Base-by-base conservation (phyloP, 805 yeast genomes). In the Metschnikowia lunata region DNA sequence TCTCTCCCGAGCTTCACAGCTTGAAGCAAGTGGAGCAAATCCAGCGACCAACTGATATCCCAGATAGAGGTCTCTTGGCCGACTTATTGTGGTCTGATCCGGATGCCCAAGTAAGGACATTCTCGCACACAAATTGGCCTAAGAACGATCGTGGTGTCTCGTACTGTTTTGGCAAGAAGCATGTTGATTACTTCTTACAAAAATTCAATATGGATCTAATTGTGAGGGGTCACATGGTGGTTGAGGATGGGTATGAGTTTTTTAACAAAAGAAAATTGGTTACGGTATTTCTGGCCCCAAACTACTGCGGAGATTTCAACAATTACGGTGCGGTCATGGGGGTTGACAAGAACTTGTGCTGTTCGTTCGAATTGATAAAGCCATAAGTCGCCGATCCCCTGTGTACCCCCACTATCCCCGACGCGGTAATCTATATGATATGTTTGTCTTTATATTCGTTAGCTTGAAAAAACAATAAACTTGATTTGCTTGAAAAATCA, bases 31-130 rank as follows among this genome's bases (percentile, higher is more conserved):
- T 86, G 46, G 82, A 82, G 55, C 75, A 75, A 38, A 84, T 86
- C 42, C 79, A 80, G 53, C 69, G 95, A 56, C 95, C 95, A 8
- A 85, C 93, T 1, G 95, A 86, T 63, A 82, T 86, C 23, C 95
- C 93, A 0, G 93, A 85, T 56, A 77, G 75, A 50, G 95, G 95
- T 0, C 65, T 86, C 30, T 69, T 86, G 46, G 86, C 89, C 4
- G 95, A 86, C 66, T 69, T 86, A 49, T 62, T 86, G 33, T 86
- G 95, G 93, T 83, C 90, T 0, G 93, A 86, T 59, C 95, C 95
- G 0, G 88, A 81, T 46, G 68, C 76, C 11, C 48, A 34, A 49
- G 68, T 60, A 43, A 61, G 65, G 34, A 51, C 56, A 13, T 66
- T 64, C 43, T 62, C 71, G 7, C 47, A 56, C 27, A 57, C 60